phyloP scores from a whole-genome alignment of 2,329 filamentous ascomycete species.

The Eurotiales sp. region DNA sequence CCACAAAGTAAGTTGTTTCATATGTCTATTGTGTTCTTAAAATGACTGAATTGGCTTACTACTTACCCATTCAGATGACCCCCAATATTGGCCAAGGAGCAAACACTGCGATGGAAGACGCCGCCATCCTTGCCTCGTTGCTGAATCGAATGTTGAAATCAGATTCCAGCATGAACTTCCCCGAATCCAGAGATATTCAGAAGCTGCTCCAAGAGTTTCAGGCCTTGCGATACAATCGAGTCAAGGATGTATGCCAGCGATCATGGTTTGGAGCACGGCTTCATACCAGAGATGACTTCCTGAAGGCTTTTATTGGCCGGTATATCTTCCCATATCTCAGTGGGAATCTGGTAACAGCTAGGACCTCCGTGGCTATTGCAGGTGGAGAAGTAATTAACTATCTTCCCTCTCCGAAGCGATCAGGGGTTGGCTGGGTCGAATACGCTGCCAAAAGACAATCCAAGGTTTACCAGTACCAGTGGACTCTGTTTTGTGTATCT shows the following conservation, averaged over 20 bases:
- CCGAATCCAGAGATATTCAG: not conserved
- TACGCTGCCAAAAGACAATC: too few relatives aligned
- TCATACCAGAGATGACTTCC: slow-evolving; percentile 20
- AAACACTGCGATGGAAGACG: slow-evolving; percentile 41
- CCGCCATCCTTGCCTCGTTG: slow-evolving; percentile 32
- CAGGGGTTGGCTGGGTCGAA: too few relatives aligned
- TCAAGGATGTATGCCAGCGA: slow-evolving; percentile 15
- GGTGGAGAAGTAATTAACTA: too few relatives aligned
- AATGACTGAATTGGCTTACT: not conserved
- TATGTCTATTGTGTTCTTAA: not conserved
- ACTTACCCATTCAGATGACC: slow-evolving; percentile 25
- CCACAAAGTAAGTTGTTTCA: slow-evolving; percentile 21
- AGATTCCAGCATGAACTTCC: not conserved
- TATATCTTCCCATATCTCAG: slow-evolving; percentile 19
- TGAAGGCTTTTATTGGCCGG: slow-evolving; percentile 18
- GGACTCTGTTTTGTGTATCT: too few relatives aligned
- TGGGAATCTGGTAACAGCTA: slow-evolving; percentile 12
- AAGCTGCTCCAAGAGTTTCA: slow-evolving; percentile 15
- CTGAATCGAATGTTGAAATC: slow-evolving; percentile 18
- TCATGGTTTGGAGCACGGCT: slow-evolving; percentile 18
- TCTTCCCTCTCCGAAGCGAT: too few relatives aligned
- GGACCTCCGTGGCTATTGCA: too few relatives aligned
- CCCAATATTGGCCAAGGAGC: slow-evolving; percentile 38
- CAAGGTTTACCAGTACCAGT: too few relatives aligned
- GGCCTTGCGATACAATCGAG: slow-evolving; percentile 15